Percentiles rank a stretch among this genome's conserved stretches.
Evolutionary conservation across 768 basidiomycete species (phyloP).

Genomic region (Lepiota venenata): DNA sequence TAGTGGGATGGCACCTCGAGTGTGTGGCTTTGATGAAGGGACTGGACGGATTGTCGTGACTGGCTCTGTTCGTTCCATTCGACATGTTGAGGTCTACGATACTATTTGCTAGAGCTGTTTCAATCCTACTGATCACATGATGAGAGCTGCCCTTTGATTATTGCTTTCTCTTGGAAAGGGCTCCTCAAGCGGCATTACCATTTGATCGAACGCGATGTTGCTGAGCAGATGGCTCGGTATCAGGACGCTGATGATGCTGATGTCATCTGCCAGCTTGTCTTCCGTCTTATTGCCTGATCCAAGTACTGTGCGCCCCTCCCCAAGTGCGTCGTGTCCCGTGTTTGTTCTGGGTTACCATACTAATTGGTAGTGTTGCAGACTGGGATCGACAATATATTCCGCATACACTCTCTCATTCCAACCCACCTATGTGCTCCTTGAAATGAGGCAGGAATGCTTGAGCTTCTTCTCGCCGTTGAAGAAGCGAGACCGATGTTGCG

Average conservation of each 20-base stretch:
- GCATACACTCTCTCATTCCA: slow-evolving; percentile 71
- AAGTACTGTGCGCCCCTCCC: slow-evolving; percentile 66
- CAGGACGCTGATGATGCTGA: slow-evolving; percentile 48
- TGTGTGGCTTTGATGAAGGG: too few species aligned
- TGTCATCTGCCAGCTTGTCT: slow-evolving; percentile 51
- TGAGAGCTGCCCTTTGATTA: too few species aligned
- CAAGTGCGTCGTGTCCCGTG: slow-evolving; percentile 55
- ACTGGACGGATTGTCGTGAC: too few species aligned
- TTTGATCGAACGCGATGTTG: slow-evolving; percentile 60
- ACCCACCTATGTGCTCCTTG: slow-evolving; percentile 44
- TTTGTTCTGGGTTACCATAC: not conserved
- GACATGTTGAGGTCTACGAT: too few species aligned
- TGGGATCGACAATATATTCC: slow-evolving; percentile 55
- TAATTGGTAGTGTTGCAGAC: slow-evolving; percentile 33
- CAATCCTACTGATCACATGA: too few species aligned
- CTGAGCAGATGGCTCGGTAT: slow-evolving; percentile 49
- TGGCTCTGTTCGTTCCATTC: too few species aligned
- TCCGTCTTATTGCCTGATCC: slow-evolving; percentile 70
- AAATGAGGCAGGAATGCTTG: too few species aligned
- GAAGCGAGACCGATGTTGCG: slow-evolving; percentile 71
- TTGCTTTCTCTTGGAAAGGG: slow-evolving; percentile 68
- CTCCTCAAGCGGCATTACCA: slow-evolving; percentile 56
- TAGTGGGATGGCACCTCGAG: too few species aligned
- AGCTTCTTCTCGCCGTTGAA: slow-evolving; percentile 40
- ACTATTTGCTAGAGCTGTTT: too few species aligned